Evolutionary conservation across 106 monocot species (phyloP), one percentile per base, ranked within the genome.

Genomic region (Ottelia alismoides): DNA sequence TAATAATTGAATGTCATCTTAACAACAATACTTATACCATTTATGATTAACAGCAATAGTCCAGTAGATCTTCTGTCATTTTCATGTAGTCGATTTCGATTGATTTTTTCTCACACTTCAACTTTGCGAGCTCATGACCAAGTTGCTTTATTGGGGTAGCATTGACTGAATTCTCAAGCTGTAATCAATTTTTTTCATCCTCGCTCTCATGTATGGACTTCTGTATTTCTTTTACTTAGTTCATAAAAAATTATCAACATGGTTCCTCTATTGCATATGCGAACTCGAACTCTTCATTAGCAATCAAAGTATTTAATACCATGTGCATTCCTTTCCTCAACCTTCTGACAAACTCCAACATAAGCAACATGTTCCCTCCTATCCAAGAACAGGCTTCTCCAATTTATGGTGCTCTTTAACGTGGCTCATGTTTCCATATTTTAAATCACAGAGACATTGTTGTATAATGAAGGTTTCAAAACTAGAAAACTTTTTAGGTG

Each of bases 121-220:
- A 40, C 44, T 70, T 60, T 12, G 31, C 49, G 17, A 77, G 17
- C 57, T 72, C 73, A 12, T 66, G 25, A 3, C 62, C 65, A 65
- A 73, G 49, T 17, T 88, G 70, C 52, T 65, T 49, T 20, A 94
- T 57, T 51, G 88, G 57, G 20, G 77, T 64, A 47, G 49, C 43
- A 32, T 75, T 69, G 51, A 84, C 70, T 48, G 80, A 77, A 30
- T 78, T 77, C 67, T 81, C 80, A 62, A 78, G 25, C 52, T 69
- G 22, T 31, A 88, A 14, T 27, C 25, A 30, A 1, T 62, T 60
- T 18, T 71, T 80, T 46, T 76, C 67, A 63, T 81, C 64, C 50
- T 88, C 62, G 1, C 28, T 27, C 25, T 73, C 75, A 20, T 52
- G 73, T 55, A 78, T 30, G 19, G 71, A 66, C 55, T 46, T 59